Evolutionary conservation across 495 filamentous ascomycete genomes (phyloP).

Genomic region (Podospora sp.): DNA sequence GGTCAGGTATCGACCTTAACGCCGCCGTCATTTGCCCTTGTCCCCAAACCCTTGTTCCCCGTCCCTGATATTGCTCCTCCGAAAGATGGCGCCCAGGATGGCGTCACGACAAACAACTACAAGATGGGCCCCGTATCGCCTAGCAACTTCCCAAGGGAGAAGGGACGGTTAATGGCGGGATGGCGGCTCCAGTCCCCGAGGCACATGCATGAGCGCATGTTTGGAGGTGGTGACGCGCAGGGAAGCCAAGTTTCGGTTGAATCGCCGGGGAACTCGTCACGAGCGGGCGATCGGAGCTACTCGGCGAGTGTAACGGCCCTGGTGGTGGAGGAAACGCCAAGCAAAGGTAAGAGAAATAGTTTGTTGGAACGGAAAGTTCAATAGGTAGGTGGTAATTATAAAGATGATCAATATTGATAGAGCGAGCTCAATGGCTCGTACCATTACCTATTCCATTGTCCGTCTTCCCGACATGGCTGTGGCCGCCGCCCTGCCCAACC

Average conservation of each 20-base stretch:
- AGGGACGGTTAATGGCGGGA: background rate
- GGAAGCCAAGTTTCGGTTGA: background rate
- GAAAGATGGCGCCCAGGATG: background rate
- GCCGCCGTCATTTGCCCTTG: conserved; percentile 19
- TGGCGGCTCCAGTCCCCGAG: background rate
- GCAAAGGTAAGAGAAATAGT: background rate
- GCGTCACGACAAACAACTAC: conserved; percentile 4
- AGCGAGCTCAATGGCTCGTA: too few relatives aligned
- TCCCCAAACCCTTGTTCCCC: conserved; percentile 9
- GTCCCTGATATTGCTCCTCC: conserved; percentile 7
- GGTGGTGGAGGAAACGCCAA: conserved; percentile 4
- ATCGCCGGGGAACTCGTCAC: conserved; percentile 3
- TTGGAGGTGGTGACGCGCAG: background rate
- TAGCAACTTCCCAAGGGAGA: background rate
- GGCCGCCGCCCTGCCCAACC: too few relatives aligned
- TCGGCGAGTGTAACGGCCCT: conserved; percentile 4
- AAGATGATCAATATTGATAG: too few relatives aligned
- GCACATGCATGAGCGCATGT: background rate
- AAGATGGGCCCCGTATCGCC: background rate
- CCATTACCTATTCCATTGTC: too few relatives aligned
- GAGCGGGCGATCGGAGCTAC: background rate
- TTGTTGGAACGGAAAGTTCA: background rate
- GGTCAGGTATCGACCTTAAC: conserved; percentile 22
- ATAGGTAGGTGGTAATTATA: background rate
- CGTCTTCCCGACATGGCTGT: too few relatives aligned